These are phyloP conservation scores for Puya raimondii DNA, from an alignment of 176 grass and related monocot species.

Conservation along the genomic window DNA sequence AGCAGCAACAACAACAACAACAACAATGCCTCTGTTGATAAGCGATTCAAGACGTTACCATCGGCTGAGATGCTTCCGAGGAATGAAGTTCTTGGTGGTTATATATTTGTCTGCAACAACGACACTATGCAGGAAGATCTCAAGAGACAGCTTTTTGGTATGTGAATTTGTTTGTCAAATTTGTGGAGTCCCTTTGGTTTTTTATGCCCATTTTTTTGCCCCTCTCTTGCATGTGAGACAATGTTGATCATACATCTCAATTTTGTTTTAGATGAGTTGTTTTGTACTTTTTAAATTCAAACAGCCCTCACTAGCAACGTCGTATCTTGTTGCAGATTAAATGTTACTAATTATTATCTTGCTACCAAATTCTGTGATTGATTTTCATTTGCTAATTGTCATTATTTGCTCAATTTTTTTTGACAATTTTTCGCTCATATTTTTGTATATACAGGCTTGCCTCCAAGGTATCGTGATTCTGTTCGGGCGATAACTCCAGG, in stretches of 20 bases:
- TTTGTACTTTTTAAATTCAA: too few species aligned
- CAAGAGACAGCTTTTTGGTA: conserved; percentile 96
- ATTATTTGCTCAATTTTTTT: neutral
- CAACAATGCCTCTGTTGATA: conserved; percentile 51
- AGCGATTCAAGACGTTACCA: conserved; percentile 93
- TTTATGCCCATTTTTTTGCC: too few species aligned
- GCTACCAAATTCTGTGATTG: neutral
- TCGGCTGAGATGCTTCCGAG: conserved; percentile 92
- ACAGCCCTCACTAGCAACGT: too few species aligned
- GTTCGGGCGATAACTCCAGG: conserved; percentile 94
- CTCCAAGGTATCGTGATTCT: conserved; percentile 95
- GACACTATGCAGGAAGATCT: conserved; percentile 99
- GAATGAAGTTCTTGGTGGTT: conserved; percentile 96
- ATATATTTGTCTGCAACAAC: conserved; percentile 99
- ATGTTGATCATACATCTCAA: too few species aligned
- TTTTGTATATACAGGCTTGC: conserved; percentile 60
- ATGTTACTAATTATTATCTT: neutral
- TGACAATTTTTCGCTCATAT: conserved; percentile 1
- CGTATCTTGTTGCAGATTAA: too few species aligned
- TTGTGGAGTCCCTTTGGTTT: too few species aligned
- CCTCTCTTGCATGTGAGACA: too few species aligned
- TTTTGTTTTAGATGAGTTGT: too few species aligned
- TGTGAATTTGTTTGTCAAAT: conserved; percentile 9
- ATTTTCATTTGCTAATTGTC: conserved; percentile 4
- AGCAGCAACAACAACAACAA: conserved; percentile 36